Percentiles rank a stretch among this genome's conserved stretches.
phyloP scores from a whole-genome alignment of 495 filamentous ascomycete genomes.

The Xylaria curta region DNA sequence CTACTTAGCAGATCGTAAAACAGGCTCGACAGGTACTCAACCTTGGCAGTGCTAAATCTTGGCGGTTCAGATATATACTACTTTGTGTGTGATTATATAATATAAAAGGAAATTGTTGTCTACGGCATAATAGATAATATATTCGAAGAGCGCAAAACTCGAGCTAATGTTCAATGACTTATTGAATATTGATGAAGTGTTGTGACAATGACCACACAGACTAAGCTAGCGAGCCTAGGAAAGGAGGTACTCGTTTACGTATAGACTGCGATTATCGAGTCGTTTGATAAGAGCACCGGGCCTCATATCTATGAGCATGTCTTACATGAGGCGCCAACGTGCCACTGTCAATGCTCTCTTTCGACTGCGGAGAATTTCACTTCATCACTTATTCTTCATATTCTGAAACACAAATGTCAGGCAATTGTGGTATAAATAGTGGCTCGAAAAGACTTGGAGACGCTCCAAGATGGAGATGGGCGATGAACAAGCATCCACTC shows the following conservation, averaged over 20 bases:
- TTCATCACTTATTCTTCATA: not conserved
- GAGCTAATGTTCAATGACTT: not conserved
- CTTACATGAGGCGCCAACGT: not conserved
- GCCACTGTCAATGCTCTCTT: not conserved
- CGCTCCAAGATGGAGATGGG: not conserved
- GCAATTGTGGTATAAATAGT: not conserved
- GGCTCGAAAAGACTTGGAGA: not conserved
- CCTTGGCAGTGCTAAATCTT: not conserved
- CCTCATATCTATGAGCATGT: not conserved
- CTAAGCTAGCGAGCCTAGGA: not conserved
- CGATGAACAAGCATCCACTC: not conserved
- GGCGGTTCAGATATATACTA: not conserved
- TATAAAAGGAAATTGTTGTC: not conserved
- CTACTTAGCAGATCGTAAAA: not conserved
- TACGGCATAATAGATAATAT: not conserved
- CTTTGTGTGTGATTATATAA: slow-evolving; percentile 2
- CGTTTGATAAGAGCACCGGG: not conserved
- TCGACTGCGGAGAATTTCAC: not conserved
- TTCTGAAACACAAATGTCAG: not conserved
- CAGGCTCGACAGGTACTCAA: not conserved
- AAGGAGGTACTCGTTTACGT: not conserved
- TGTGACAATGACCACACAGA: not conserved
- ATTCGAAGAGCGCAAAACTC: not conserved
- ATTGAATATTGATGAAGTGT: not conserved
- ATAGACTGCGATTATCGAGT: not conserved